These are phyloP conservation scores for Hyphopichia wangnamkhiaoensis DNA, from an alignment of 1,139 yeast species.

Conservation along the genomic window DNA sequence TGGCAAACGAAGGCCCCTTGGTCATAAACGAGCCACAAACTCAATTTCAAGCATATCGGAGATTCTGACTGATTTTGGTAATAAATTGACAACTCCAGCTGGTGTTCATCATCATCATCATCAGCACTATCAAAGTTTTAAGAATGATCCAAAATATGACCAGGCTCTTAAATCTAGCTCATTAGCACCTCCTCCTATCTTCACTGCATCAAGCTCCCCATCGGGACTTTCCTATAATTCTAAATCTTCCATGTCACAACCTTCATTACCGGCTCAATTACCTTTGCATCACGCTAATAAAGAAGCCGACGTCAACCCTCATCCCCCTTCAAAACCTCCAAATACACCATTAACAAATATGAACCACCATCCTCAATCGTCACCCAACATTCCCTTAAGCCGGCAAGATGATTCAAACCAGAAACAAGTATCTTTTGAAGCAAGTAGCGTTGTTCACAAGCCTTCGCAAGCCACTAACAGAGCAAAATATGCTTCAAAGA, in stretches of 20 bases:
- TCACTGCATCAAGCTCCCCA: not conserved
- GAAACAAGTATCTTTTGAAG: conserved; percentile 1
- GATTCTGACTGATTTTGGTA: conserved; percentile 4
- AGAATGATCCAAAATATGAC: too few relatives aligned
- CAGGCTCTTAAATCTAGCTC: too few relatives aligned
- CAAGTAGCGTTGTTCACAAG: not conserved
- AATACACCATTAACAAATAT: too few relatives aligned
- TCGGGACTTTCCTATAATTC: not conserved
- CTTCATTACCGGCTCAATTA: not conserved
- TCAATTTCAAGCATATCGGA: conserved; percentile 8
- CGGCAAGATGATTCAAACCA: too few relatives aligned
- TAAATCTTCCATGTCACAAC: not conserved
- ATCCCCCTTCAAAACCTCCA: too few relatives aligned
- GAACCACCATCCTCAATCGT: too few relatives aligned
- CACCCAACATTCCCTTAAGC: too few relatives aligned
- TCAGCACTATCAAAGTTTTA: too few relatives aligned
- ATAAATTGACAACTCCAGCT: not conserved
- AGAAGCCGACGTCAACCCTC: too few relatives aligned
- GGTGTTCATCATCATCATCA: not conserved
- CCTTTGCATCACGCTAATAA: too few relatives aligned
- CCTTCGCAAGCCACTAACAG: too few relatives aligned
- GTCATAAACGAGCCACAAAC: conserved; percentile 7
- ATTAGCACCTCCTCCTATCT: not conserved
- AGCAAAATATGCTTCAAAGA: not conserved
- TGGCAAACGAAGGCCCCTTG: not conserved